phyloP scores from a whole-genome alignment of 257 asterid genomes.

The Lithospermum erythrorhizon region DNA sequence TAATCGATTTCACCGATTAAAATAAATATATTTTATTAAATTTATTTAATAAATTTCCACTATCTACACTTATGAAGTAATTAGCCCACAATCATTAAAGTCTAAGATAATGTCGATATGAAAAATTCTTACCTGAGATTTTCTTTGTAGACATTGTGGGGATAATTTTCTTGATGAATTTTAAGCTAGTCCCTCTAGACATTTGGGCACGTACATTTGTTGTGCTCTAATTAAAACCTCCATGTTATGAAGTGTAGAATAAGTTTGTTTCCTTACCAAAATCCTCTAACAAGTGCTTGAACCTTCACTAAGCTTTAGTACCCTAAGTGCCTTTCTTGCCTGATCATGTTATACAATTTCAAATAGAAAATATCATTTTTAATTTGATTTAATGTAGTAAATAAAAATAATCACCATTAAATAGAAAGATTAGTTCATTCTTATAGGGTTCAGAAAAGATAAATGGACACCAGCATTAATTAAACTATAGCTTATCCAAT shows the following conservation, averaged over 20 bases:
- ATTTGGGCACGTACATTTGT: conserved; percentile 59
- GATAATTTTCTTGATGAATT: conserved; percentile 8
- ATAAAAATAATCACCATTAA: too few species aligned
- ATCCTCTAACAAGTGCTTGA: conserved; percentile 72
- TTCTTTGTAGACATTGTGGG: conserved; percentile 28
- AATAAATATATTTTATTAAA: too few species aligned
- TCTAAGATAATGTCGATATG: not conserved
- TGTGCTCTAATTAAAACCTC: conserved; percentile 84
- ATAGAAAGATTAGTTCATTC: not conserved
- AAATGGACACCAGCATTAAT: not conserved
- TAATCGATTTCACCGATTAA: too few species aligned
- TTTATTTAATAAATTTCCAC: too few species aligned
- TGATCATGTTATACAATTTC: conserved; percentile 10
- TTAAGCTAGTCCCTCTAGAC: conserved; percentile 15
- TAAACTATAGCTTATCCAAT: not conserved
- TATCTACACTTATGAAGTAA: too few species aligned
- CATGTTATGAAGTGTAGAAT: conserved; percentile 66
- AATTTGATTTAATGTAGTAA: too few species aligned
- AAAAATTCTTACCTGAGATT: conserved; percentile 25
- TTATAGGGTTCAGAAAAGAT: not conserved
- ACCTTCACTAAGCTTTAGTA: conserved; percentile 65
- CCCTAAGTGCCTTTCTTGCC: conserved; percentile 86
- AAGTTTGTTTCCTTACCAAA: conserved; percentile 65
- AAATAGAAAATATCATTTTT: too few species aligned
- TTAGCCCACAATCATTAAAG: too few species aligned